phyloP scores from a whole-genome alignment of 495 filamentous ascomycete genomes.

The Tuber microsphaerosporum region DNA sequence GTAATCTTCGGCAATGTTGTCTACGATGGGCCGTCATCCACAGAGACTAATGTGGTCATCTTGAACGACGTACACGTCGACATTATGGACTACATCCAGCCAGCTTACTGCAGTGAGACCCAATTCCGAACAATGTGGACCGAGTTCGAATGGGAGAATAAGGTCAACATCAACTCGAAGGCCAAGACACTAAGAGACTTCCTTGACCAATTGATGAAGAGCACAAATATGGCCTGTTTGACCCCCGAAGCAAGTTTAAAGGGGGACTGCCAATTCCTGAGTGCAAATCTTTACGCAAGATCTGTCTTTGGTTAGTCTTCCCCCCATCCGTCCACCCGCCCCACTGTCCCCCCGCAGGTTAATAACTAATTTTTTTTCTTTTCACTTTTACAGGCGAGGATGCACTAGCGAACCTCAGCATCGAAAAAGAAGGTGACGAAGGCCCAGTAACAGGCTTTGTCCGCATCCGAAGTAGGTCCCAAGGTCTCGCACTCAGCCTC shows the following conservation, averaged over 20 bases:
- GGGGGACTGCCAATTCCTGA: conserved; percentile 96
- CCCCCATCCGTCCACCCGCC: background rate
- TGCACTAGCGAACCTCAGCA: conserved; percentile 92
- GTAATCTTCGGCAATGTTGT: conserved; percentile 99
- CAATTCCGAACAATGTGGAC: conserved; percentile 99
- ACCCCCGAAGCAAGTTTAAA: conserved; percentile 94
- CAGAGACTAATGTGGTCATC: conserved; percentile 95
- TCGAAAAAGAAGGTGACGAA: conserved; percentile 93
- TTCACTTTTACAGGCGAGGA: conserved; percentile 85
- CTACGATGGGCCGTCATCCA: conserved; percentile 91
- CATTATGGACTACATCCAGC: conserved; percentile 99
- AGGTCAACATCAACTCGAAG: conserved; percentile 98
- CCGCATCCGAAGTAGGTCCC: conserved; percentile 92
- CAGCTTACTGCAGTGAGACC: conserved; percentile 91
- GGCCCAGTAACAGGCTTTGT: conserved; percentile 98
- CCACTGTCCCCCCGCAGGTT: background rate
- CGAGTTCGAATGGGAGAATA: conserved; percentile 99
- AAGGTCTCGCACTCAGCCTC: conserved; percentile 88
- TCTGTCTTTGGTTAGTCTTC: conserved; percentile 92
- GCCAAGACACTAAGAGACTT: conserved; percentile 88
- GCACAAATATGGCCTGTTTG: conserved; percentile 96
- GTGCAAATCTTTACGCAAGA: conserved; percentile 92
- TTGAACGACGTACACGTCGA: conserved; percentile 98
- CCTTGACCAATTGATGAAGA: conserved; percentile 89
- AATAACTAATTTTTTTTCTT: conserved; percentile 39